phyloP scores from a whole-genome alignment of 2,329 filamentous ascomycete genomes.

The Xylaria sp. region DNA sequence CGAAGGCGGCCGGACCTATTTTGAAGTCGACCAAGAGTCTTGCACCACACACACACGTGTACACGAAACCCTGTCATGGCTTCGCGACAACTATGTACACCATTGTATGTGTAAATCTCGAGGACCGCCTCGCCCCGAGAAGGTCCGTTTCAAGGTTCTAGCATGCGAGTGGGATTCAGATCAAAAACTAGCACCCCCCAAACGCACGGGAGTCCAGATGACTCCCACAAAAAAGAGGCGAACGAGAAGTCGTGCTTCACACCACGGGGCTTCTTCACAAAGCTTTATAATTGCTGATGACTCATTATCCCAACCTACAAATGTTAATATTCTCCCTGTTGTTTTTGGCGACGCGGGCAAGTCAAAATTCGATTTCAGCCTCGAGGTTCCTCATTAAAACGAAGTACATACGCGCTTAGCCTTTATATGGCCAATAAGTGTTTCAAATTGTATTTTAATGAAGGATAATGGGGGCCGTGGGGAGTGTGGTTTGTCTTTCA shows the following conservation, averaged over 20 bases:
- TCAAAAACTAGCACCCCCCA: constrained; percentile 34
- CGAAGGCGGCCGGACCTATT: constrained; percentile 46
- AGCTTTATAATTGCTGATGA: not conserved
- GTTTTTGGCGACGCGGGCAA: constrained; percentile 44
- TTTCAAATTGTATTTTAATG: not conserved
- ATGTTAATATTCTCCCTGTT: constrained; percentile 39
- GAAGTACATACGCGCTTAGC: constrained; percentile 12
- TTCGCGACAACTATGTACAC: constrained; percentile 52
- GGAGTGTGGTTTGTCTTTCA: constrained; percentile 16
- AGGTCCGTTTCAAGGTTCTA: constrained; percentile 56
- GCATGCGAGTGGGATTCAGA: constrained; percentile 55
- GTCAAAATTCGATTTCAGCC: constrained; percentile 45
- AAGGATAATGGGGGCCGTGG: not conserved
- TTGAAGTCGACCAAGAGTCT: constrained; percentile 49
- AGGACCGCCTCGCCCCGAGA: constrained; percentile 50
- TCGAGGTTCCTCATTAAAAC: constrained; percentile 29
- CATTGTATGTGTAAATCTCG: constrained; percentile 52
- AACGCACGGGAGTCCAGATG: constrained; percentile 27
- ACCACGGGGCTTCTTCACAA: constrained; percentile 21
- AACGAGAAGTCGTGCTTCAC: constrained; percentile 18
- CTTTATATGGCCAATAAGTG: not conserved
- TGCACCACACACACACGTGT: constrained; percentile 54
- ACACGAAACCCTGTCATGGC: constrained; percentile 53
- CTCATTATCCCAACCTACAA: constrained; percentile 10
- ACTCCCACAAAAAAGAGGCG: constrained; percentile 33